These are phyloP conservation scores for Verbena officinalis DNA, from an alignment of 257 asterid genomes.

Conservation along the genomic window DNA sequence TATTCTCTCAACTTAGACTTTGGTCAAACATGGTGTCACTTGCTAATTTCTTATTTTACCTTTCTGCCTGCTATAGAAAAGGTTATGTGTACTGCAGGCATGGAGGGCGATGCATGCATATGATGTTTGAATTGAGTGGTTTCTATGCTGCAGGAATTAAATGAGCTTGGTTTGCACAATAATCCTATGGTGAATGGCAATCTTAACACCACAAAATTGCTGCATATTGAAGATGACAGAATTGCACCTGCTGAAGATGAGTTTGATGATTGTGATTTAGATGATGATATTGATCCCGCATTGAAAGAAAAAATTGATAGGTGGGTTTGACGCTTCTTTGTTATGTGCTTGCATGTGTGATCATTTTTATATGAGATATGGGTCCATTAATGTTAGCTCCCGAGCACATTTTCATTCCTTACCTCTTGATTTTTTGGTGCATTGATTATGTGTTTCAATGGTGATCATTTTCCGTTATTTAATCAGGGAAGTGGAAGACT, in stretches of 20 bases:
- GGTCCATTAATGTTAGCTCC: background rate
- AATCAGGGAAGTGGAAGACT: slow-evolving; percentile 92
- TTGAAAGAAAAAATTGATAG: slow-evolving; percentile 83
- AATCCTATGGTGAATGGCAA: no score
- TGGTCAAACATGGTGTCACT: slow-evolving; percentile 15
- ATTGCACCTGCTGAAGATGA: slow-evolving; percentile 58
- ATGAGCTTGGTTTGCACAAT: slow-evolving; percentile 32
- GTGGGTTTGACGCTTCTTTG: slow-evolving; percentile 42
- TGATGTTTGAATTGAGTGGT: slow-evolving; percentile 28
- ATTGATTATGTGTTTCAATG: background rate
- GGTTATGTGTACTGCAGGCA: slow-evolving; percentile 11
- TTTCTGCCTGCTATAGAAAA: slow-evolving; percentile 13
- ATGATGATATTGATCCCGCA: slow-evolving; percentile 84
- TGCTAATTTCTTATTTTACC: slow-evolving; percentile 6
- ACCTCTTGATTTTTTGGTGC: background rate
- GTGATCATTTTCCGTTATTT: slow-evolving; percentile 14
- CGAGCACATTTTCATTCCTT: background rate
- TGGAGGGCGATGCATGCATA: slow-evolving; percentile 12
- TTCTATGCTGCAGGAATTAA: slow-evolving; percentile 48
- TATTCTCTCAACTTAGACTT: slow-evolving; percentile 8
- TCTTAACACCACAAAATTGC: slow-evolving; percentile 41
- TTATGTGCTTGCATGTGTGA: background rate
- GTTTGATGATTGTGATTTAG: slow-evolving; percentile 71
- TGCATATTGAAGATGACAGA: slow-evolving; percentile 42
- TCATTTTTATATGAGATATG: background rate